Percentiles rank a stretch among this genome's conserved stretches.
Conservation (phyloP, 345 rosid species). For the Brassica nigra region DNA sequence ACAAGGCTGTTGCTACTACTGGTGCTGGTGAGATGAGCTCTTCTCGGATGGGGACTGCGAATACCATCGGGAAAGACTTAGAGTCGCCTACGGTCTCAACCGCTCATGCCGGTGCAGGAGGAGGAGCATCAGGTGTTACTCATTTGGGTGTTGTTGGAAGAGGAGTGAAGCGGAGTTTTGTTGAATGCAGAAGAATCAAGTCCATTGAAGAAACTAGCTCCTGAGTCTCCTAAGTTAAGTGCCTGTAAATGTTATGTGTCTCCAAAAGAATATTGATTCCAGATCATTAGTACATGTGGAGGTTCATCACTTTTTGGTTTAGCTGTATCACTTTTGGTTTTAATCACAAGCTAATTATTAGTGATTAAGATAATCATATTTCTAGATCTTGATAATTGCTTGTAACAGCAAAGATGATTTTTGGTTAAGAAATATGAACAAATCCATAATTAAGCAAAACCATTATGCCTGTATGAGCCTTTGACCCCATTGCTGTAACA, state of each 20-base stretch:
- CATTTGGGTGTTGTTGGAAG: slow-evolving; percentile 90
- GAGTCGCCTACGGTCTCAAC: slow-evolving; percentile 67
- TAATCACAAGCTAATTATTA: slow-evolving; percentile 36
- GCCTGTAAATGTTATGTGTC: slow-evolving; percentile 16
- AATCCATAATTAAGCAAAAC: slow-evolving; percentile 12
- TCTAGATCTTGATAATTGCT: slow-evolving; percentile 37
- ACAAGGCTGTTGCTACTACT: slow-evolving; percentile 42
- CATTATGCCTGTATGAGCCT: slow-evolving; percentile 10
- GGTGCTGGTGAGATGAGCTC: slow-evolving; percentile 51
- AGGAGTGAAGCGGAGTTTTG: slow-evolving; percentile 88
- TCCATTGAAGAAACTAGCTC: slow-evolving; percentile 60
- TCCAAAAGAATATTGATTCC: slow-evolving; percentile 10
- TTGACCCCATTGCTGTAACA: slow-evolving; percentile 9
- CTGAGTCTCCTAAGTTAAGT: slow-evolving; percentile 41
- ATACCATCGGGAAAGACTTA: slow-evolving; percentile 46
- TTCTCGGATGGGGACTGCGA: slow-evolving; percentile 56
- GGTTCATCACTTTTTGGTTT: slow-evolving; percentile 1
- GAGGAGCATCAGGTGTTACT: slow-evolving; percentile 63
- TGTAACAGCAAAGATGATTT: slow-evolving; percentile 14
- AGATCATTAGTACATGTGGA: slow-evolving; percentile 33
- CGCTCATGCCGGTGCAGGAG: slow-evolving; percentile 65
- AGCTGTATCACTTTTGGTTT: slow-evolving; percentile 30
- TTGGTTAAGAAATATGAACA: neutral
- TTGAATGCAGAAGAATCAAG: slow-evolving; percentile 52
- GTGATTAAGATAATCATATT: slow-evolving; percentile 31